These are phyloP conservation scores for Boeremia lycopersici DNA, from an alignment of 2,329 filamentous ascomycete species.

Conservation along the genomic window DNA sequence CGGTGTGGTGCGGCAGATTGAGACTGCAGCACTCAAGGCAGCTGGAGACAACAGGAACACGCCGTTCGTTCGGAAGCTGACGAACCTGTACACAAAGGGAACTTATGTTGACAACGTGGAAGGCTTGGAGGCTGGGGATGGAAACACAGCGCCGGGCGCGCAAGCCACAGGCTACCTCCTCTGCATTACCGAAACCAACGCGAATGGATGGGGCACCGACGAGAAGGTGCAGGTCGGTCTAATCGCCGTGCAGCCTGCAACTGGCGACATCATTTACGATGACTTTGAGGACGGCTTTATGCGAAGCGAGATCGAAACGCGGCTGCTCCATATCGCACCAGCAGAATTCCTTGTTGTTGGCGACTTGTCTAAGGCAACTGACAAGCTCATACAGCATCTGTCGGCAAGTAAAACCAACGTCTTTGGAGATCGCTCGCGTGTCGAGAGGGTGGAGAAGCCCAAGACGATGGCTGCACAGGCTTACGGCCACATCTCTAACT, in stretches of 20 bases:
- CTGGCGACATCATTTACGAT: constrained; percentile 94
- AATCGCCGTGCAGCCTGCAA: constrained; percentile 91
- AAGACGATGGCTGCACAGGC: constrained; percentile 85
- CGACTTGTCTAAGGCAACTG: constrained; percentile 84
- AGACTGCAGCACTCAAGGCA: constrained; percentile 95
- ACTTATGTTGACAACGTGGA: constrained; percentile 96
- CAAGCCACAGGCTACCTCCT: constrained; percentile 82
- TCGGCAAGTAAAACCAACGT: constrained; percentile 88
- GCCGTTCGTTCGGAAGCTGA: constrained; percentile 89
- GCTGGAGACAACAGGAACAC: constrained; percentile 92
- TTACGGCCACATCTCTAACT: constrained; percentile 86
- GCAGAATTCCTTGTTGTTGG: constrained; percentile 95
- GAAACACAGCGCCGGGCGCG: constrained; percentile 61
- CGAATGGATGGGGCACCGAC: constrained; percentile 81
- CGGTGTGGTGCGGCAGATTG: constrained; percentile 89
- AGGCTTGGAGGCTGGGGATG: constrained; percentile 64
- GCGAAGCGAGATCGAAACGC: constrained; percentile 92
- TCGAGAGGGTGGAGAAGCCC: constrained; percentile 76
- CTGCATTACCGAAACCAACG: constrained; percentile 84
- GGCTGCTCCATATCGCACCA: constrained; percentile 92
- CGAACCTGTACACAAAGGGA: constrained; percentile 96
- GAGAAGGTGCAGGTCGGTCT: constrained; percentile 93
- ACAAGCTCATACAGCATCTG: constrained; percentile 89
- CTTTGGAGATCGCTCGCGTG: constrained; percentile 86
- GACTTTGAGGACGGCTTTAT: constrained; percentile 97